Percentiles rank a stretch among this genome's conserved stretches.
phyloP scores from a whole-genome alignment of 2,329 filamentous ascomycete genomes.

The Colletotrichum tamarilloi region DNA sequence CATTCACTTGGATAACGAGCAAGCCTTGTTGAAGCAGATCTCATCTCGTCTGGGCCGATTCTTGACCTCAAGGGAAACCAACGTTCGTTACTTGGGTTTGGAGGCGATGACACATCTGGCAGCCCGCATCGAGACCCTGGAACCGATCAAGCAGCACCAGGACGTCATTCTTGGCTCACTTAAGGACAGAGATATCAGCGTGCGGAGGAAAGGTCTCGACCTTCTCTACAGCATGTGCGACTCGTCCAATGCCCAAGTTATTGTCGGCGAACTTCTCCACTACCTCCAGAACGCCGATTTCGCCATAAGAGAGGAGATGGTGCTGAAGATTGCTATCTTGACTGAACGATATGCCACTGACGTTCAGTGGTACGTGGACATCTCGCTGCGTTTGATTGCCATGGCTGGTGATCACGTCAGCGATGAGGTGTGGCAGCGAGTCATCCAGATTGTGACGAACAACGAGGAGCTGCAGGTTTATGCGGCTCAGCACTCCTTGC shows the following conservation, averaged over 20 bases:
- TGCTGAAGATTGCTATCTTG: constrained; percentile 96
- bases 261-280: constrained; percentile 92
- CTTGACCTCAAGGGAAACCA: constrained; percentile 96
- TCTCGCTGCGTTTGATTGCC: constrained; percentile 91
- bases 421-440: constrained; percentile 98
- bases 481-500: constrained; percentile 90
- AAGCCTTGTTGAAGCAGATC: constrained; percentile 95
- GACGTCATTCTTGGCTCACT: constrained; percentile 94
- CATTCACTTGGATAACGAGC: constrained; percentile 96
- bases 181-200: constrained; percentile 96
- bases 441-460: constrained; percentile 99
- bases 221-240: constrained; percentile 99
- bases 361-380: constrained; percentile 99
- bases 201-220: constrained; percentile 94
- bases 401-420: constrained; percentile 99
- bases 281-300: constrained; percentile 98
- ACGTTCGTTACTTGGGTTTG: constrained; percentile 93
- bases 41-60: constrained; percentile 92
- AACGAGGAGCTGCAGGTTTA: constrained; percentile 98
- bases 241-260: constrained; percentile 89
- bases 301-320: constrained; percentile 98
- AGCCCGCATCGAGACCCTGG: constrained; percentile 90
- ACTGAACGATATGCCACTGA: constrained; percentile 99
- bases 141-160: constrained; percentile 98
- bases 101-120: constrained; percentile 99